A percentile compares a stretch with the other conserved stretches of the same genome.
Conservation (phyloP, 2,329 filamentous ascomycete species). For the Sporothrix pallida region DNA sequence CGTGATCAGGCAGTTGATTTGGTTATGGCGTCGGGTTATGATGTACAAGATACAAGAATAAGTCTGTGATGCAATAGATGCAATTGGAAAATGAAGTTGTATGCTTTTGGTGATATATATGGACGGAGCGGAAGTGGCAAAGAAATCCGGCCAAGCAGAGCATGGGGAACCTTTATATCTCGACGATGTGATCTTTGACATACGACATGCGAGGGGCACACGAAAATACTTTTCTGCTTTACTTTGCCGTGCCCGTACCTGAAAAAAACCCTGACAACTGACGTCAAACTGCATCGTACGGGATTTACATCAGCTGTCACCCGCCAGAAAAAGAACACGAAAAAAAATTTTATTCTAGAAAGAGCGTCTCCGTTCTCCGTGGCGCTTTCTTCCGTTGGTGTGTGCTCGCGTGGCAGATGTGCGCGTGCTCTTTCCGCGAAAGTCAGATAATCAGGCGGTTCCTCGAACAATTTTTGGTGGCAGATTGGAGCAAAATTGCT, state of each 20-base stretch:
- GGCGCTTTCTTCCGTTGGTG: background rate
- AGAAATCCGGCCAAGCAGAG: background rate
- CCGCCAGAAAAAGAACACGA: background rate
- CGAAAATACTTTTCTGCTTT: background rate
- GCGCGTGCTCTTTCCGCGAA: conserved; percentile 6
- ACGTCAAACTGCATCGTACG: conserved; percentile 19
- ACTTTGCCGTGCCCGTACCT: background rate
- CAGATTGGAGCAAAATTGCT: background rate
- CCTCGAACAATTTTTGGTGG: background rate
- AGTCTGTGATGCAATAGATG: background rate
- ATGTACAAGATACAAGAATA: background rate
- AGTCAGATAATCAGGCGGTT: conserved; percentile 27
- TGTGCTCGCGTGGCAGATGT: background rate
- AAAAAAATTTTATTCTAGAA: conserved; percentile 9
- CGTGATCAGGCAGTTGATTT: background rate
- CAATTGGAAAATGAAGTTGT: background rate
- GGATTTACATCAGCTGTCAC: background rate
- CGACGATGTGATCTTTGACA: background rate
- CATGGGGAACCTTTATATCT: conserved; percentile 16
- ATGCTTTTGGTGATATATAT: conserved; percentile 1
- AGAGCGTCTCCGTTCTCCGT: conserved; percentile 17
- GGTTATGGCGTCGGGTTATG: background rate
- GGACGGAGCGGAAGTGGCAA: conserved; percentile 7
- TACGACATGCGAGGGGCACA: background rate
- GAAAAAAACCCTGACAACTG: background rate